Evolutionary conservation across 2,329 filamentous ascomycete species (phyloP), one percentile per base, ranked within the genome.

Genomic region (Diplocarpon mali): DNA sequence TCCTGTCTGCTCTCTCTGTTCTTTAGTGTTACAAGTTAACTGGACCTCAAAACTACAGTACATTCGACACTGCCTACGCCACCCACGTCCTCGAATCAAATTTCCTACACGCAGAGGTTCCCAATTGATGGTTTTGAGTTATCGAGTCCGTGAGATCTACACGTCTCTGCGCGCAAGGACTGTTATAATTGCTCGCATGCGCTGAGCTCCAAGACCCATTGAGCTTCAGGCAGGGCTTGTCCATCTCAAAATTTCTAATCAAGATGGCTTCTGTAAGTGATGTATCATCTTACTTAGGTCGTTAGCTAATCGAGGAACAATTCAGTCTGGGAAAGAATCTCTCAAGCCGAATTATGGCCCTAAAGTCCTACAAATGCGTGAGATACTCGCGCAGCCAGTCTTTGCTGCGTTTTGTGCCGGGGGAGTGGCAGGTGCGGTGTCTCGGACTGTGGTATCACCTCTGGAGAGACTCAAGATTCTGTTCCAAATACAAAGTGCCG

Each of bases 391-490:
- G 9, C 84, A 94, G 52, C 89, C 90, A 3, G 81, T 95, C 32
- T 69, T 88, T 29, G 90, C 92, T 35, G 89, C 92, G 29, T 98
- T 98, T 61, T 83, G 93, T 59, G 92, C 87, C 27, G 92, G 92
- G 50, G 92, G 92, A 54, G 80, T 95, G 16, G 92, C 92, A 13
- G 92, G 92, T 47, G 92, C 92, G 35, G 90, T 98, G n/a, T 96
- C 92, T 28, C 79, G 92, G 61, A 98, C 92, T 17, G 90, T 96
- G 38, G 92, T 98, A 4, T 96, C 90, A 13, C 92, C 92, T 3
- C 78, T 98, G 31, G 92, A 98, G 67, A 80, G 92, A 52, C 73
- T 98, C 47, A 96, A 98, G 70, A 98, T 98, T 57, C 72, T 98
- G n/a, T 88, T 95, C 64, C 92, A 98, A 64, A 76, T 98, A 24